Conservation (phyloP, 2,329 filamentous ascomycete species). For the Botrytis deweyae region DNA sequence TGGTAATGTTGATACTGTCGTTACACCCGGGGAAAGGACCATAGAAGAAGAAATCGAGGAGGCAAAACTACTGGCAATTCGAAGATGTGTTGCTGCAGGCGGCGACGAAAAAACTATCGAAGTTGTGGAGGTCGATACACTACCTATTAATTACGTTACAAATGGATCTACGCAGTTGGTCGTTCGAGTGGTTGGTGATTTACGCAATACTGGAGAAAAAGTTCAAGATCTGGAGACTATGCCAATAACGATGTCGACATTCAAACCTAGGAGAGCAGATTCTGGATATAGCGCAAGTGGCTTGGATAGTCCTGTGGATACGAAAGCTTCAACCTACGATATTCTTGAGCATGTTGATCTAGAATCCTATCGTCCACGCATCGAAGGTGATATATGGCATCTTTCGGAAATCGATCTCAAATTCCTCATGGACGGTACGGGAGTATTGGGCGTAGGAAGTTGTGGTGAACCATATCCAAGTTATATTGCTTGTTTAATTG, state of each 20-base stretch:
- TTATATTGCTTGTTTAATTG: constrained; percentile 45
- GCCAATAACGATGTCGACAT: not conserved
- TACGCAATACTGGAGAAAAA: constrained; percentile 30
- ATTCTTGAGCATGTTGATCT: constrained; percentile 31
- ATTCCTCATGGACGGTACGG: constrained; percentile 58
- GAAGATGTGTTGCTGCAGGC: constrained; percentile 35
- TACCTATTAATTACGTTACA: constrained; percentile 36
- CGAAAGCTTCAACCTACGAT: constrained; percentile 35
- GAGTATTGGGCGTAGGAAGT: constrained; percentile 61
- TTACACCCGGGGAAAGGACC: constrained; percentile 31
- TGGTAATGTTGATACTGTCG: constrained; percentile 34
- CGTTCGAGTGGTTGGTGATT: constrained; percentile 37
- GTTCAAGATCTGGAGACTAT: constrained; percentile 15
- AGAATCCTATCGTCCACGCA: constrained; percentile 45
- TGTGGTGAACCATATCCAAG: constrained; percentile 51
- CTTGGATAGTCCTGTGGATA: constrained; percentile 7
- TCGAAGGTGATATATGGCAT: constrained; percentile 54
- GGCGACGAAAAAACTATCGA: constrained; percentile 34
- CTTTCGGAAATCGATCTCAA: constrained; percentile 57
- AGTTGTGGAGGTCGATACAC: constrained; percentile 36
- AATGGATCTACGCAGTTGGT: constrained; percentile 35
- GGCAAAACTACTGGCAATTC: constrained; percentile 31
- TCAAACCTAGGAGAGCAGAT: constrained; percentile 11
- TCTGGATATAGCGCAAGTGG: constrained; percentile 10
- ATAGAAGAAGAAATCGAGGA: constrained; percentile 34